A percentile compares a stretch with the other conserved stretches of the same genome.
Evolutionary conservation across 352 stramenopile species (phyloP).

Genomic region (Phytopythium kandeliae): DNA sequence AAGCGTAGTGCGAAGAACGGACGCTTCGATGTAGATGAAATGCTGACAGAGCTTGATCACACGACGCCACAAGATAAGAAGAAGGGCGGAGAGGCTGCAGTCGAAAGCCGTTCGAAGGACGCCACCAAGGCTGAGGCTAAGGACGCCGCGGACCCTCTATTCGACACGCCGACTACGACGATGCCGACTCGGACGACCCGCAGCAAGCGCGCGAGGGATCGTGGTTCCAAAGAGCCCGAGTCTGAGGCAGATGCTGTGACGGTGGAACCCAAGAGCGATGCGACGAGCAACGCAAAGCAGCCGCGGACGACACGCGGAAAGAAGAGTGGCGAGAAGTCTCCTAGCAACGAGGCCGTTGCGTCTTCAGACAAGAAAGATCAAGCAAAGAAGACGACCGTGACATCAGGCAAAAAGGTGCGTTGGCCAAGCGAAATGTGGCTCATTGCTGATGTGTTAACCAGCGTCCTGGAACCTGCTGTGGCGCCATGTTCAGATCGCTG

Average conservation of each 20-base stretch:
- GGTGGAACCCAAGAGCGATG: background rate
- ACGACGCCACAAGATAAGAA: slow-evolving; percentile 36
- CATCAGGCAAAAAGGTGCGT: background rate
- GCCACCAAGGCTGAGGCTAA: slow-evolving; percentile 7
- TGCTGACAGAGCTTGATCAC: slow-evolving; percentile 53
- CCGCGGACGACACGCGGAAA: background rate
- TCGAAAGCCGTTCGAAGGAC: slow-evolving; percentile 9
- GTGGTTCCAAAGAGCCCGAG: background rate
- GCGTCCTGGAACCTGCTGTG: too few relatives aligned
- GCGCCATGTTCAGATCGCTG: background rate
- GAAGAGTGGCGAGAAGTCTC: background rate
- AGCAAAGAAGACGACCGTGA: background rate
- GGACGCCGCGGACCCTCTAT: slow-evolving; percentile 37
- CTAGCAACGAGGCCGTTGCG: background rate
- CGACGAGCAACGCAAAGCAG: background rate
- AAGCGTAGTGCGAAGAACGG: slow-evolving; percentile 11
- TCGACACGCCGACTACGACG: slow-evolving; percentile 46
- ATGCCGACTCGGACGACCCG: slow-evolving; percentile 9
- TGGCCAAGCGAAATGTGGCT: background rate
- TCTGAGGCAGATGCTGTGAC: slow-evolving; percentile 12
- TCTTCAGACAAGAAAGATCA: background rate
- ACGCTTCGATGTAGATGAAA: slow-evolving; percentile 49
- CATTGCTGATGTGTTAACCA: too few relatives aligned
- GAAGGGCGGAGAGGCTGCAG: slow-evolving; percentile 7
- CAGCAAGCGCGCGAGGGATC: too few relatives aligned